These are phyloP conservation scores for Calonectria pteridis DNA, from an alignment of 2,329 filamentous ascomycete species.

Conservation along the genomic window DNA sequence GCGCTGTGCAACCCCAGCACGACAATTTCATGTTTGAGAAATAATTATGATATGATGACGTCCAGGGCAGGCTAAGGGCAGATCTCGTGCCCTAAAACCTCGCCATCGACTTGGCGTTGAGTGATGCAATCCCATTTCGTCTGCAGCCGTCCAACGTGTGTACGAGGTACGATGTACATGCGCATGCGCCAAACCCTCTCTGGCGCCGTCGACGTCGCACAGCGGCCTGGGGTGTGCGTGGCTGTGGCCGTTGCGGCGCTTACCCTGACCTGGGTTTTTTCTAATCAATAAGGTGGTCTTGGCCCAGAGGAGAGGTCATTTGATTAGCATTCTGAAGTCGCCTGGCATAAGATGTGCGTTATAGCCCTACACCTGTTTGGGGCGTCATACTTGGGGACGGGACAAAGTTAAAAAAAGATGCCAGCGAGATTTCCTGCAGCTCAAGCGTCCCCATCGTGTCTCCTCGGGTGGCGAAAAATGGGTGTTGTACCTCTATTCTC, in stretches of 20 bases:
- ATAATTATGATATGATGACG: not conserved
- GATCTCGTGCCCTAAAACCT: constrained; percentile 36
- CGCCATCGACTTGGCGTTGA: constrained; percentile 35
- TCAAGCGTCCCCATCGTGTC: not conserved
- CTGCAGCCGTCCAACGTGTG: constrained; percentile 33
- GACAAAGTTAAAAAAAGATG: not conserved
- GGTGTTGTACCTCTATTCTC: constrained; percentile 37
- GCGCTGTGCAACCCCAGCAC: not conserved
- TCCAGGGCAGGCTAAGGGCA: constrained; percentile 1
- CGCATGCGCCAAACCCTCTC: constrained; percentile 26
- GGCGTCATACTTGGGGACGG: constrained; percentile 7
- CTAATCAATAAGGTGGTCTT: constrained; percentile 9
- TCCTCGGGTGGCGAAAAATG: constrained; percentile 14
- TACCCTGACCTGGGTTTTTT: constrained; percentile 21
- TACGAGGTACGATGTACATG: constrained; percentile 28
- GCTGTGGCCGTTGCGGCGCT: constrained; percentile 31
- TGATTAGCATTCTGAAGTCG: constrained; percentile 23
- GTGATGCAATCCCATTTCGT: constrained; percentile 36
- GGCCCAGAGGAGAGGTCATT: not conserved
- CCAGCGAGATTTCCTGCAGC: not conserved
- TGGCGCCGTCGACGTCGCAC: constrained; percentile 28
- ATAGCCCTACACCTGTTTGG: constrained; percentile 15
- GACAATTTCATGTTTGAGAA: not conserved
- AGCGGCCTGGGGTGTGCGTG: constrained; percentile 30
- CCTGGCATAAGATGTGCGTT: constrained; percentile 21